Conservation (phyloP, 2,329 filamentous ascomycete genomes). For the Diaporthe vaccinii region DNA sequence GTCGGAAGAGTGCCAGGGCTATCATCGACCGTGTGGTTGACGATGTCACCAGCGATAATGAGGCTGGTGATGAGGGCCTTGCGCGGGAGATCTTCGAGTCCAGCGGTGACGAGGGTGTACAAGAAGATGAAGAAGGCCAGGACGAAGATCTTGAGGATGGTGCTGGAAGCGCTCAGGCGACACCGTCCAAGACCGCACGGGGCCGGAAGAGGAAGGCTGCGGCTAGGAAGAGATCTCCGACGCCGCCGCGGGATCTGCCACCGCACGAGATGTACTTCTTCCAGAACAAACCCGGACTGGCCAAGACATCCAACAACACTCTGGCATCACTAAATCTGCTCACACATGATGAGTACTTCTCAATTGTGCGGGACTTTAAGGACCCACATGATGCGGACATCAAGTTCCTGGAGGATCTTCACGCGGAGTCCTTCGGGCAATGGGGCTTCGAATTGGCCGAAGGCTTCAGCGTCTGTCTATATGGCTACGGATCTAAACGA, state of each 20-base stretch:
- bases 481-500: slow-evolving; percentile 93
- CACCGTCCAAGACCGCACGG: slow-evolving; percentile 63
- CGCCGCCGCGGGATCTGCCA: slow-evolving; percentile 84
- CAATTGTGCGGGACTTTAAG: slow-evolving; percentile 71
- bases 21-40: slow-evolving; percentile 80
- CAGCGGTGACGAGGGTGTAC: slow-evolving; percentile 53
- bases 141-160: slow-evolving; percentile 43
- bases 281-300: slow-evolving; percentile 85
- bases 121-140: slow-evolving; percentile 42
- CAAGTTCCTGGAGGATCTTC: slow-evolving; percentile 78
- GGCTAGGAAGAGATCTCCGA: slow-evolving; percentile 76
- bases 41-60: slow-evolving; percentile 77
- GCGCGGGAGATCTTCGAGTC: slow-evolving; percentile 77
- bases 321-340: slow-evolving; percentile 81
- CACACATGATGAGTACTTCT: slow-evolving; percentile 93
- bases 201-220: slow-evolving; percentile 58
- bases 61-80: slow-evolving; percentile 76
- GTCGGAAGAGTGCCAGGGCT: slow-evolving; percentile 84
- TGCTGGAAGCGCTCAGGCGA: slow-evolving; percentile 50
- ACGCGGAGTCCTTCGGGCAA: slow-evolving; percentile 86
- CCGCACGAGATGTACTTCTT: slow-evolving; percentile 94
- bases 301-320: slow-evolving; percentile 90
- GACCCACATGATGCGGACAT: slow-evolving; percentile 81
- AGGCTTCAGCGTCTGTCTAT: slow-evolving; percentile 90
- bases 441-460: slow-evolving; percentile 93